These are phyloP conservation scores for Pulicaria dysenterica DNA, from an alignment of 129 eudicot genomes.

Conservation along the genomic window DNA sequence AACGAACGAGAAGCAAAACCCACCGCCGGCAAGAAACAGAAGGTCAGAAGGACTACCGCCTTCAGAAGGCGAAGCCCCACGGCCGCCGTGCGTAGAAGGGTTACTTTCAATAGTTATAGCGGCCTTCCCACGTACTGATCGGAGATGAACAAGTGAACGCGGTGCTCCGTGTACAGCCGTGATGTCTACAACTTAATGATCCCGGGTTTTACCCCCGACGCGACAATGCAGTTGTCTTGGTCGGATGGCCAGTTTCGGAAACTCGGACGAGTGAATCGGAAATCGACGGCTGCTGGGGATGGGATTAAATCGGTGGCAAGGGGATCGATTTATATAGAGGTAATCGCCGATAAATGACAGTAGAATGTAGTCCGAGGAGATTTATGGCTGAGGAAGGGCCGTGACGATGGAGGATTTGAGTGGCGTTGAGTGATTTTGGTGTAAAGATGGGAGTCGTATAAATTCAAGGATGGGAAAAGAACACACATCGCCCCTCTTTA, in stretches of 20 bases:
- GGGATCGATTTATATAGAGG: slow-evolving; percentile 16
- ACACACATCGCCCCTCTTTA: slow-evolving; percentile 21
- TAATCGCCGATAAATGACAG: background rate
- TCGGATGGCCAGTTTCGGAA: background rate
- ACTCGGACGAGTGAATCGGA: background rate
- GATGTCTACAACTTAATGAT: slow-evolving; percentile 59
- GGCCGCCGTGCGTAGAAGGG: slow-evolving; percentile 98
- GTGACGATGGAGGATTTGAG: slow-evolving; percentile 33
- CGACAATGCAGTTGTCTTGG: background rate
- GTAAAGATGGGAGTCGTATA: background rate
- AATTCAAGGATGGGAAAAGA: slow-evolving; percentile 23
- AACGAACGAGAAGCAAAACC: slow-evolving; percentile 32
- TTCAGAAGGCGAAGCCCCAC: slow-evolving; percentile 98
- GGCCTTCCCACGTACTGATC: slow-evolving; percentile 50
- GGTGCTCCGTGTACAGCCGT: slow-evolving; percentile 70
- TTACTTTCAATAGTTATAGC: slow-evolving; percentile 43
- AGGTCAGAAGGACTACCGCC: slow-evolving; percentile 99
- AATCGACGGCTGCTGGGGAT: background rate
- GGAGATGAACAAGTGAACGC: slow-evolving; percentile 56
- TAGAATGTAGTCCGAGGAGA: slow-evolving; percentile 7
- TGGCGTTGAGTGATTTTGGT: slow-evolving; percentile 30
- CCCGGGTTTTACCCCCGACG: slow-evolving; percentile 55
- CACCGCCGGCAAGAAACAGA: slow-evolving; percentile 97
- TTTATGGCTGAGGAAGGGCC: slow-evolving; percentile 30
- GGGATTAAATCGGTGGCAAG: background rate